Evolutionary conservation across 1,284 basidiomycete genomes (phyloP), one percentile per base, ranked within the genome.

Genomic region (Athelia sp.): DNA sequence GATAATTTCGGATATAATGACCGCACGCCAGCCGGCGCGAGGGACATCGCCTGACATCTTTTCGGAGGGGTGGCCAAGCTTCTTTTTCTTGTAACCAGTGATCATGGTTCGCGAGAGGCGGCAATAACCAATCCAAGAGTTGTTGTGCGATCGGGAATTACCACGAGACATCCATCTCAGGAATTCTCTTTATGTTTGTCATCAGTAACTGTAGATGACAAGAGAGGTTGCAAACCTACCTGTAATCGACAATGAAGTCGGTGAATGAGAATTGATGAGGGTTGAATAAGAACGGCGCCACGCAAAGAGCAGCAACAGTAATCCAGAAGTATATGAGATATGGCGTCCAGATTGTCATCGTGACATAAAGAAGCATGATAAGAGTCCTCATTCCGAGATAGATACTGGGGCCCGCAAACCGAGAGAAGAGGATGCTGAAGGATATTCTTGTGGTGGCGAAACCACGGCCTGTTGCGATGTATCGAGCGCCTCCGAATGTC

Each of bases 391-490:
- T 90, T 59, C 94, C 94, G 45, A 98, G 77, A 71, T 98, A 98
- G 68, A 98, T 96, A 59, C 90, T 93, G 3, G 94, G 94, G 4
- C 94, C 94, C 40, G 94, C 94, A 68, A 98, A 98, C 51, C 94
- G 90, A 56, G 94, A 96, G 73, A 93, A 95, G 18, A 97, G 73
- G 57, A 94, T 94, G 63, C 83, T 88, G 76, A 98, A 98, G 54
- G 87, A 89, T 56, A 96, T 91, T 50, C 94, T 81, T 18, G 91
- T 90, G 6, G 94, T 97, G 15, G 94, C 94, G 64, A 98, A 98
- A 42, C 94, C 94, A 79, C 94, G 90, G 51, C 94, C 94, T n/a
- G 94, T 98, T n/a, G 94, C 93, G 58, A 98, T 98, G 69, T 97
- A 98, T 53, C 94, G 82, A 47, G 94, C 94, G 52, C 94, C 94